These are phyloP conservation scores for Trametes gibbosa DNA, from an alignment of 768 basidiomycete species.

Conservation along the genomic window DNA sequence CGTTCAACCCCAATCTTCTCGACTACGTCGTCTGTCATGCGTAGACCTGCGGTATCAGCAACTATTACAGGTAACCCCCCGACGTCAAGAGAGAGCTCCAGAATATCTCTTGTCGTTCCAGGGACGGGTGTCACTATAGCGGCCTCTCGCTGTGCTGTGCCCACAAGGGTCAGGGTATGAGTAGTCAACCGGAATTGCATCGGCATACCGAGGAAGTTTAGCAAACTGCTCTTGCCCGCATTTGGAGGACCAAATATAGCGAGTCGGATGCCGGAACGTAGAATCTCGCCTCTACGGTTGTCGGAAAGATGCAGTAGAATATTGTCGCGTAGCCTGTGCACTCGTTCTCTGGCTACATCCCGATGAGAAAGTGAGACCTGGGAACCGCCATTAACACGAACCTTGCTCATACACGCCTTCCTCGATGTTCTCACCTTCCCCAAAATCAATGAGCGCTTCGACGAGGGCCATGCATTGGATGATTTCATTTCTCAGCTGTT, in stretches of 20 bases:
- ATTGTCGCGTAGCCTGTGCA: slow-evolving; percentile 42
- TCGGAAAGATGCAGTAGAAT: slow-evolving; percentile 65
- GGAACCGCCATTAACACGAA: slow-evolving; percentile 27
- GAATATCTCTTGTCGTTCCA: slow-evolving; percentile 86
- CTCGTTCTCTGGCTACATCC: slow-evolving; percentile 52
- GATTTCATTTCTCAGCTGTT: slow-evolving; percentile 60
- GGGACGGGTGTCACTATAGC: slow-evolving; percentile 87
- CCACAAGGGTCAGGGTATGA: not conserved
- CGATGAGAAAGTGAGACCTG: not conserved
- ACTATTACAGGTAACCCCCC: slow-evolving; percentile 79
- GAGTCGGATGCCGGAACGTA: slow-evolving; percentile 77
- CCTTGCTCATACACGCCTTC: slow-evolving; percentile 76
- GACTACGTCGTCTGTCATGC: slow-evolving; percentile 64
- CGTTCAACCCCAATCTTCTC: slow-evolving; percentile 81
- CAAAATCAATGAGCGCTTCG: slow-evolving; percentile 92
- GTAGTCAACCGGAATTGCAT: not conserved
- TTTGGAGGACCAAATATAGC: slow-evolving; percentile 93
- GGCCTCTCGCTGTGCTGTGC: slow-evolving; percentile 75
- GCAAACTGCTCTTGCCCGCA: slow-evolving; percentile 87
- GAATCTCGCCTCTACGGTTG: slow-evolving; percentile 75
- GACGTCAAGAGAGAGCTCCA: slow-evolving; percentile 85
- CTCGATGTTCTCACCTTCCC: slow-evolving; percentile 88
- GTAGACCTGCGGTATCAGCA: slow-evolving; percentile 84
- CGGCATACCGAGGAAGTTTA: slow-evolving; percentile 73
- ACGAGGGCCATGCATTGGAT: slow-evolving; percentile 73